Evolutionary conservation across 2,329 filamentous ascomycete genomes (phyloP).

Genomic region (Boeremia exigua): DNA sequence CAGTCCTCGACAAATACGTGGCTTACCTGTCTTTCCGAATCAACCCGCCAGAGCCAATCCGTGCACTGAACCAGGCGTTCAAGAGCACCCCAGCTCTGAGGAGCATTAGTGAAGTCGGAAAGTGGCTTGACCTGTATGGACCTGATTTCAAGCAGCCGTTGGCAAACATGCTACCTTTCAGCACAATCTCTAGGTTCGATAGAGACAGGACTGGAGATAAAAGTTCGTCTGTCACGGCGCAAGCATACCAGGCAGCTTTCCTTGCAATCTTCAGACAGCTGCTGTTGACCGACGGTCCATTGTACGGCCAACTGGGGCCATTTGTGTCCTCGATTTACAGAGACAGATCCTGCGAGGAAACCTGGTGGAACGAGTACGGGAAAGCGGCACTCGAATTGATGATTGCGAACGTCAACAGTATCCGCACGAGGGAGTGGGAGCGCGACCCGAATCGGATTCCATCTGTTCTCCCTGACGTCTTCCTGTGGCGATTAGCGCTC

Average conservation of each 20-base stretch:
- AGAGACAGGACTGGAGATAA: not conserved
- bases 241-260: conserved; percentile 20
- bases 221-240: conserved; percentile 16
- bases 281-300: conserved; percentile 2
- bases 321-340: not conserved
- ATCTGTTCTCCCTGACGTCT: conserved; percentile 32
- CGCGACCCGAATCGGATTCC: conserved; percentile 23
- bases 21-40: conserved; percentile 29
- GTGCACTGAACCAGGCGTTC: conserved; percentile 26
- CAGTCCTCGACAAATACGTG: conserved; percentile 32
- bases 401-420: conserved; percentile 22
- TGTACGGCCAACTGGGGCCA: conserved; percentile 12
- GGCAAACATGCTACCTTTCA: not conserved
- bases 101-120: conserved; percentile 14
- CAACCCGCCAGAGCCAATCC: conserved; percentile 26
- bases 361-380: not conserved
- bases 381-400: conserved; percentile 27
- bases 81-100: conserved; percentile 9
- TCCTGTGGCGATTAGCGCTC: conserved; percentile 32
- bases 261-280: conserved; percentile 24
- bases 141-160: not conserved
- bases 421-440: conserved; percentile 34
- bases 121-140: conserved; percentile 36
- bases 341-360: too few species aligned
- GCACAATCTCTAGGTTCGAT: conserved; percentile 6